A percentile compares a stretch with the other conserved stretches of the same genome.
These are phyloP conservation scores for Thraustotheca clavata DNA, from an alignment of 352 stramenopile species.

Conservation along the genomic window DNA sequence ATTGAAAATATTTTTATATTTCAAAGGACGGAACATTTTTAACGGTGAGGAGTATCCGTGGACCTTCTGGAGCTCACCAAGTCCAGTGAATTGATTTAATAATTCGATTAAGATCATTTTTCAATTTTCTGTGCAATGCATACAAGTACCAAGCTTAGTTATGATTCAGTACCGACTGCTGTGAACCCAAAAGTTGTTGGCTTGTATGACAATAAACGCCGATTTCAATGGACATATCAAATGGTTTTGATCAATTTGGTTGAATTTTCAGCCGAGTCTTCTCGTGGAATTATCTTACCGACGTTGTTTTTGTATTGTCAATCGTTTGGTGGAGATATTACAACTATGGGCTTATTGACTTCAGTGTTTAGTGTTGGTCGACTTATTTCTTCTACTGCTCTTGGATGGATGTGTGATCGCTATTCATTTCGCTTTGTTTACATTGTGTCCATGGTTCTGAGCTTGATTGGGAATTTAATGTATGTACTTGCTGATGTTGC, in stretches of 20 bases:
- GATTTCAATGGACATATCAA: conserved; percentile 62
- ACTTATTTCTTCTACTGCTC: conserved; percentile 70
- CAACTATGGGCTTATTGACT: conserved; percentile 72
- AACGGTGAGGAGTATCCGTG: too few relatives aligned
- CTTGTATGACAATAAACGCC: conserved; percentile 14
- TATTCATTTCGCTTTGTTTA: conserved; percentile 79
- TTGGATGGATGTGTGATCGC: conserved; percentile 77
- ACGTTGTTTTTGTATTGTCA: conserved; percentile 81
- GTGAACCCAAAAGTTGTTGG: too few relatives aligned
- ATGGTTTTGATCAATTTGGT: conserved; percentile 81
- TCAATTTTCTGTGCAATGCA: too few relatives aligned
- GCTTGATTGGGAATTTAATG: conserved; percentile 60
- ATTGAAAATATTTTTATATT: too few relatives aligned
- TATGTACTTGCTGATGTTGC: conserved; percentile 59
- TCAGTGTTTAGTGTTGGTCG: conserved; percentile 74
- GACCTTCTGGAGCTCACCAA: too few relatives aligned
- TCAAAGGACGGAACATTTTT: too few relatives aligned
- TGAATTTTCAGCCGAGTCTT: conserved; percentile 72
- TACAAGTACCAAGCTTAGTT: too few relatives aligned
- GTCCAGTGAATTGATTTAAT: too few relatives aligned
- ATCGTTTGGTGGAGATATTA: conserved; percentile 59
- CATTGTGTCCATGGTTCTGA: conserved; percentile 62
- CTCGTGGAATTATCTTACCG: conserved; percentile 60
- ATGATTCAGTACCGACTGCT: too few relatives aligned
- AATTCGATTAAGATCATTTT: too few relatives aligned